These are phyloP conservation scores for Camellia granthamiana DNA, from an alignment of 148 eudicot genomes.

Conservation along the genomic window DNA sequence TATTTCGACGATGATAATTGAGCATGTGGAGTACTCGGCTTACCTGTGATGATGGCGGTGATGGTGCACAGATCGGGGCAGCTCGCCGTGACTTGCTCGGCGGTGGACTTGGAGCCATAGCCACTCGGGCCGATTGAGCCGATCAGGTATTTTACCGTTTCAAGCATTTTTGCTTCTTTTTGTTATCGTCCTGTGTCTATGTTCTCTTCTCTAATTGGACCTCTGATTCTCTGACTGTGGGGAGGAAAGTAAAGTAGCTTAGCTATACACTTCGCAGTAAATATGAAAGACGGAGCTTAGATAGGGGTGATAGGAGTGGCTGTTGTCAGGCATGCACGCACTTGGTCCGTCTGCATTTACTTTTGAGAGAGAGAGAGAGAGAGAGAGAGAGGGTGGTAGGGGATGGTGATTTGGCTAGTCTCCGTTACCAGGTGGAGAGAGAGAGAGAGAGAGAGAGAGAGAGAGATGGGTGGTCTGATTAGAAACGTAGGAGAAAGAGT, in stretches of 20 bases:
- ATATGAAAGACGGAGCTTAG: background rate
- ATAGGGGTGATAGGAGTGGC: background rate
- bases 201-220: no score
- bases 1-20: background rate
- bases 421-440: background rate
- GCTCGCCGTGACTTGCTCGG: slow-evolving; percentile 64
- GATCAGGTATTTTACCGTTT: slow-evolving; percentile 59
- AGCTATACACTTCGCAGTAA: no score
- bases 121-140: slow-evolving; percentile 83
- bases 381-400: slow-evolving; percentile 19
- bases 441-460: slow-evolving; percentile 6
- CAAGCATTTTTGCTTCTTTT: slow-evolving; percentile 44
- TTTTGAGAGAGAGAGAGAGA: slow-evolving; percentile 21
- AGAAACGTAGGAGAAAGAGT: slow-evolving; percentile 8
- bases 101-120: slow-evolving; percentile 82
- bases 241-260: no score
- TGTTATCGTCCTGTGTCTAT: no score
- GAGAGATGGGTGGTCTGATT: slow-evolving; percentile 17
- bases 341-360: background rate
- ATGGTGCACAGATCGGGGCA: slow-evolving; percentile 43
- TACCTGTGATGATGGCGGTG: slow-evolving; percentile 95
- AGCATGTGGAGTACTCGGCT: slow-evolving; percentile 9
- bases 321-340: slow-evolving; percentile 22
- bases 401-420: slow-evolving; percentile 10
- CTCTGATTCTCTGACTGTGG: background rate